Conservation (phyloP, 805 yeast species). For the Candida rishiriensis region DNA sequence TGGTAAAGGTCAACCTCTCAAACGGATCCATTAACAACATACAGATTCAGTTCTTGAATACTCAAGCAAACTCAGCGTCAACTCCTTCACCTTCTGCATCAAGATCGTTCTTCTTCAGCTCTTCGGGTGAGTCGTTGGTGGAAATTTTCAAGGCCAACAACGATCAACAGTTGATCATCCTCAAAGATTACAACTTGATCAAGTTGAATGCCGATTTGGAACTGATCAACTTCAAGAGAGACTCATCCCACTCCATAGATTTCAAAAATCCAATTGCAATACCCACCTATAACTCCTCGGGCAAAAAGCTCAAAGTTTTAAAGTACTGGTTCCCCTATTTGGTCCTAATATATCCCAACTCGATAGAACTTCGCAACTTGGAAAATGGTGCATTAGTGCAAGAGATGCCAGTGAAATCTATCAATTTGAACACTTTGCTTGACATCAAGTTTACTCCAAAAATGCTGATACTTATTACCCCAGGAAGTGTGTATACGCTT, state of each 20-base stretch:
- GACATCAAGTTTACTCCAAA: slow-evolving; percentile 23
- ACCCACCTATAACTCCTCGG: slow-evolving; percentile 7
- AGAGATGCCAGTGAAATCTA: slow-evolving; percentile 6
- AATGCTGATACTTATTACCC: slow-evolving; percentile 27
- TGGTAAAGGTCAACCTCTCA: slow-evolving; percentile 13
- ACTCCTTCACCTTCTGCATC: slow-evolving; percentile 2
- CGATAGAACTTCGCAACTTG: slow-evolving; percentile 36
- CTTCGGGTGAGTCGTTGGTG: slow-evolving; percentile 10
- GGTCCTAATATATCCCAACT: slow-evolving; percentile 24
- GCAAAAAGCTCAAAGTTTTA: slow-evolving; percentile 25
- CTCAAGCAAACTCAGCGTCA: slow-evolving; percentile 6
- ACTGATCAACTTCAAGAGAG: slow-evolving; percentile 13
- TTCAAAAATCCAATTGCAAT: slow-evolving; percentile 19
- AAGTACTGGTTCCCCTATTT: slow-evolving; percentile 38
- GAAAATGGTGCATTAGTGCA: slow-evolving; percentile 35
- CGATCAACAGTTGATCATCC: slow-evolving; percentile 22
- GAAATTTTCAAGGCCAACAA: slow-evolving; percentile 21
- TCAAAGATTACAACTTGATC: slow-evolving; percentile 23
- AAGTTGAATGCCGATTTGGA: slow-evolving; percentile 21
- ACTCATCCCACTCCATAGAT: slow-evolving; percentile 12
- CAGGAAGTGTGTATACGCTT: slow-evolving; percentile 24
- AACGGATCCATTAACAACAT: slow-evolving; percentile 14
- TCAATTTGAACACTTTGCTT: slow-evolving; percentile 5
- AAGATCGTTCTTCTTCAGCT: slow-evolving; percentile 20
- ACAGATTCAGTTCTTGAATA: slow-evolving; percentile 21